Conservation (phyloP, 1,284 basidiomycete genomes). For the Ceratobasidium sp. region DNA sequence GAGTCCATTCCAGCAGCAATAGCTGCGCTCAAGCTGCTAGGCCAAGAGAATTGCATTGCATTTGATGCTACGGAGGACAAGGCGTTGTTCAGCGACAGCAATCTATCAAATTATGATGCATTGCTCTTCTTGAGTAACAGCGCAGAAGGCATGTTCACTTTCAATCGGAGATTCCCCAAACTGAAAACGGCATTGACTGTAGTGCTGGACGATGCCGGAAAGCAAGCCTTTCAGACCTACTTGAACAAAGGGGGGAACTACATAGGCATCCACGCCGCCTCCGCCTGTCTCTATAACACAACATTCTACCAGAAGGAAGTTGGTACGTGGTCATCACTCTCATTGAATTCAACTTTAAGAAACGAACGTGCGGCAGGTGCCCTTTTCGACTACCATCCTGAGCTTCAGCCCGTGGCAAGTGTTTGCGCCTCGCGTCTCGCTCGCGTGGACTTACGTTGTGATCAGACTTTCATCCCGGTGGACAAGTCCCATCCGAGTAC, state of each 20-base stretch:
- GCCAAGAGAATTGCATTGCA: slow-evolving; percentile 62
- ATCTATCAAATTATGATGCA: slow-evolving; percentile 71
- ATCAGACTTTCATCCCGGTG: slow-evolving; percentile 73
- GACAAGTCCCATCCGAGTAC: slow-evolving; percentile 76
- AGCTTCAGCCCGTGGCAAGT: slow-evolving; percentile 71
- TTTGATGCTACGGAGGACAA: slow-evolving; percentile 78
- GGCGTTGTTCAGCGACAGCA: slow-evolving; percentile 69
- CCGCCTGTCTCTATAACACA: slow-evolving; percentile 75
- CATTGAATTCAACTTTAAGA: not conserved
- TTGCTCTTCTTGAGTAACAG: slow-evolving; percentile 80
- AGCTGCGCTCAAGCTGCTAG: slow-evolving; percentile 66
- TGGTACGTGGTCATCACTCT: slow-evolving; percentile 56
- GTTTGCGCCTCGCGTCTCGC: not conserved
- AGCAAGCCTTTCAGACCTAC: slow-evolving; percentile 74
- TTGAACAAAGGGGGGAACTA: slow-evolving; percentile 80
- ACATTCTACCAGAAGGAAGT: slow-evolving; percentile 70
- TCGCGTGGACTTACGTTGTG: not conserved
- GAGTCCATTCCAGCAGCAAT: slow-evolving; percentile 83
- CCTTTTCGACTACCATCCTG: slow-evolving; percentile 82
- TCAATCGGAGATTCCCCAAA: not conserved
- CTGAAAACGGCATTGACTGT: slow-evolving; percentile 49
- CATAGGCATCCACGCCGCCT: slow-evolving; percentile 76
- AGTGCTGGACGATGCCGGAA: slow-evolving; percentile 74
- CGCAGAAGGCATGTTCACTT: slow-evolving; percentile 66
- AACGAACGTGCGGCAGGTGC: slow-evolving; percentile 62